Base-by-base conservation (phyloP, 768 basidiomycete genomes). In the Tulasnella calospora region DNA sequence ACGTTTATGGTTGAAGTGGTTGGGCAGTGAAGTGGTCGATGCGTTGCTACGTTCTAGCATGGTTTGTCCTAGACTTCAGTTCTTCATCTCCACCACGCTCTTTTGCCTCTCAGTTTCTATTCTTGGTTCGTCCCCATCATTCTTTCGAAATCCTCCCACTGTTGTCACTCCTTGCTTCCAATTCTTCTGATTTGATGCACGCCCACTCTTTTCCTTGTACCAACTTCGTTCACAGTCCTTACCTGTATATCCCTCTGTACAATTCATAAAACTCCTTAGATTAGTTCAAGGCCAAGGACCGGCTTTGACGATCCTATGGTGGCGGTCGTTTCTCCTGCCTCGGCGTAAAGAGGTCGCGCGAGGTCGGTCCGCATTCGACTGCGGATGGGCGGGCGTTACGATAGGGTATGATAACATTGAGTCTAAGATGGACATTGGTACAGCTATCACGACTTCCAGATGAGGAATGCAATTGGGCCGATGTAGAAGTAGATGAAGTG, bases 401-500 rank as follows among this genome's bases (percentile, higher is more conserved):
- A 21, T 4, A 47, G 17, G 46, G 15, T 47, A 47, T 47, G 46
- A 47, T 47, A 47, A 47, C 46, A 47, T 47, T 47, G 46, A 47
- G 12, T 47, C 46, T 47, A 47, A 21, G 46, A 17, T 21, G 15
- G 17, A 47, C 46, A 47, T 47, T 47, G 46, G 21, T 21, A 17
- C 17, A 17, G 19, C 8, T 47, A 47, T 47, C 46, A 95, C 89
- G 94, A 95, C 87, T 94, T 95, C 94, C 94, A 95, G 87, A 95
- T 90, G 84, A 98, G 91, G 86, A 98, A 90, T 79, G 96, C 96
- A 82, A 96, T 91, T 46, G 92, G 87, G 78, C 94, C 95, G 84
- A 99, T 88, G 87, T 97, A 98, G 86, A 97, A 97, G 89, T 99
- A 99, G 87, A 99, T 96, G 86, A 99, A 99, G 84, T 98, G 93